Evolutionary conservation across 805 yeast species (phyloP), one percentile per base, ranked within the genome.

Genomic region (Ogataea methylovora): DNA sequence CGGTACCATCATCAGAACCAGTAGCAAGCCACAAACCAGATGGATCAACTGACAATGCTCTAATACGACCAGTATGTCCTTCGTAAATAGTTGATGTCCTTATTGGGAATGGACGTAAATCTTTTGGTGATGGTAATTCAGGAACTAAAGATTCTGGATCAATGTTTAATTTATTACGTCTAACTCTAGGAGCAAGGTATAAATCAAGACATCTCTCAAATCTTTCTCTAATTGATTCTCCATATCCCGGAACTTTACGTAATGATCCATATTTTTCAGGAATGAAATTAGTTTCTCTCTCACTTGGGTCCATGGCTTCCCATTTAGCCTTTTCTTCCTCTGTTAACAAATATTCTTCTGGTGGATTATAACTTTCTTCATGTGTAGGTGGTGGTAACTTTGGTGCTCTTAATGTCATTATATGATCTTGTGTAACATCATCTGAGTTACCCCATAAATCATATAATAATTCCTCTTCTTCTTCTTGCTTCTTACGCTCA

Each of bases 111-210:
- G 98, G 98, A 59, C 94, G 77, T 49, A 92, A 69, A 60, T 92
- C 98, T 60, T 86, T 80, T 39, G 98, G 98, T 16, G 95, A 84
- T 26, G 98, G 98, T 46, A 92, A 72, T 51, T 92, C 95, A 9
- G 98, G 98, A 46, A 92, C 79, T 52, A 92, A 73, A 27, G 94
- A 82, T 45, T 92, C 97, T 7, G 98, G 97, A 51, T 92, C 97
- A 49, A 92, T 86, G 56, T 88, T 82, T 52, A 87, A 70, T 60
- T 87, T 87, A 58, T 84, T 81, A 49, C 79, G 85, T 52, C 95
- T 84, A 35, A 85, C 90, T 63, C 98, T 79, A 42, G 98, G 98
- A 2, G 98, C 98, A 46, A 92, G 67, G 54, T 92, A 92, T 47
- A 90, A 69, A 63, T 92, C 98, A 54, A 92, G 67, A 46, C 92